phyloP scores from a whole-genome alignment of 1,139 yeast genomes.

The Yamadazyma aaseri region DNA sequence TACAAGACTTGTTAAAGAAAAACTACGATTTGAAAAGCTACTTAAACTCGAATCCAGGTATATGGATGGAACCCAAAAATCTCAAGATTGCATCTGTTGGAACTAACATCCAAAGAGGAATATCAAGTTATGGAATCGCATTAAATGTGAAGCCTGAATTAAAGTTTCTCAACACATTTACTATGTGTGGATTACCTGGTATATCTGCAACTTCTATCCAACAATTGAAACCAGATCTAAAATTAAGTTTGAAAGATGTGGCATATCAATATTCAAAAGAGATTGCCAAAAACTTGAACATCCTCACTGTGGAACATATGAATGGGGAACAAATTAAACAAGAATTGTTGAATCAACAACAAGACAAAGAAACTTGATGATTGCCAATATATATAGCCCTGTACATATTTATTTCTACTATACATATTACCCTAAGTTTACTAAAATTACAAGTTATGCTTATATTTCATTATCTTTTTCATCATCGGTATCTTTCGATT shows the following conservation, averaged over 20 bases:
- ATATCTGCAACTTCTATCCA: slow-evolving; percentile 42
- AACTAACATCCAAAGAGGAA: slow-evolving; percentile 75
- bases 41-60: slow-evolving; percentile 77
- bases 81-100: slow-evolving; percentile 88
- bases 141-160: slow-evolving; percentile 77
- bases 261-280: slow-evolving; percentile 53
- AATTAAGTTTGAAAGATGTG: slow-evolving; percentile 37
- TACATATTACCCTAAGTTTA: not conserved
- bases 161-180: slow-evolving; percentile 63
- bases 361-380: no score
- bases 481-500: no score
- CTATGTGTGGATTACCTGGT: slow-evolving; percentile 83
- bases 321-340: slow-evolving; percentile 25
- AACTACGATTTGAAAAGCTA: slow-evolving; percentile 42
- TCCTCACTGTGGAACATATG: slow-evolving; percentile 46
- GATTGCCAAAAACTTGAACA: slow-evolving; percentile 48
- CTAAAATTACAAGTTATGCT: no score
- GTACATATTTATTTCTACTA: slow-evolving; percentile 1
- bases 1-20: slow-evolving; percentile 52
- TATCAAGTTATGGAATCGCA: slow-evolving; percentile 89
- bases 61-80: slow-evolving; percentile 60
- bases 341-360: slow-evolving; percentile 1
- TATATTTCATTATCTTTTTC: not conserved
- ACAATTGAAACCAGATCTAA: slow-evolving; percentile 20
- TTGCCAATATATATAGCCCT: no score